Conservation (phyloP, 31 red algal genomes). For the Asparagopsis taxiformis region DNA sequence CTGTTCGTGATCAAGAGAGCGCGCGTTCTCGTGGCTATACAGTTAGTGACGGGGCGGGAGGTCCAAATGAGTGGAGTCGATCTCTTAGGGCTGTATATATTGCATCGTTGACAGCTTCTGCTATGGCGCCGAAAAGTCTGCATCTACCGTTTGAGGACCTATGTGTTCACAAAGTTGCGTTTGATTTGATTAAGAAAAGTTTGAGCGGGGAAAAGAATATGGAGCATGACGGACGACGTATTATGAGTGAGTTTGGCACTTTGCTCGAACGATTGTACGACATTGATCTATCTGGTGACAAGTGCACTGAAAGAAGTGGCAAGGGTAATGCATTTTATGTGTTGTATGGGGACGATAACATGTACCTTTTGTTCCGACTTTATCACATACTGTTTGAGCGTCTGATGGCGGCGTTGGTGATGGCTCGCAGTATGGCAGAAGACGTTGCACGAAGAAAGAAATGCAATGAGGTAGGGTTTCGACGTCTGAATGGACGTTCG, state of each 20-base stretch:
- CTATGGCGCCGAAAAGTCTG: constrained; percentile 12
- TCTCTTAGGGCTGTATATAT: constrained; percentile 57
- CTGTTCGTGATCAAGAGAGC: constrained; percentile 37
- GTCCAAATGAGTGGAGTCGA: constrained; percentile 29
- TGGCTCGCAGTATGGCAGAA: constrained; percentile 51
- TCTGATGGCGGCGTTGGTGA: constrained; percentile 43
- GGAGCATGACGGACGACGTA: constrained; percentile 6
- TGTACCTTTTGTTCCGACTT: constrained; percentile 85
- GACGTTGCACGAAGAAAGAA: constrained; percentile 34
- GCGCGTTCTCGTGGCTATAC: constrained; percentile 45
- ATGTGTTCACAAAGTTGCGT: constrained; percentile 38
- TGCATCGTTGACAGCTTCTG: too few relatives aligned
- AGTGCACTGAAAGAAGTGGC: not conserved
- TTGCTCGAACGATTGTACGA: constrained; percentile 46
- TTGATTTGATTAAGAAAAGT: constrained; percentile 25
- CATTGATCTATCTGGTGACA: constrained; percentile 18
- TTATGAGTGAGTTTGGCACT: constrained; percentile 16
- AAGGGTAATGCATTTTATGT: constrained; percentile 5
- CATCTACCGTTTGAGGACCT: constrained; percentile 14
- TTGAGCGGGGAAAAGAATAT: constrained; percentile 7
- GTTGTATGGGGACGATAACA: constrained; percentile 80
- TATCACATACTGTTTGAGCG: constrained; percentile 83
- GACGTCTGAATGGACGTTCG: not conserved
- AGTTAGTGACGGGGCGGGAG: constrained; percentile 51
- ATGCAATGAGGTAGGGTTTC: constrained; percentile 28